Evolutionary conservation across 2,329 filamentous ascomycete species (phyloP), one percentile per base, ranked within the genome.

Genomic region (Canariomyces notabilis): DNA sequence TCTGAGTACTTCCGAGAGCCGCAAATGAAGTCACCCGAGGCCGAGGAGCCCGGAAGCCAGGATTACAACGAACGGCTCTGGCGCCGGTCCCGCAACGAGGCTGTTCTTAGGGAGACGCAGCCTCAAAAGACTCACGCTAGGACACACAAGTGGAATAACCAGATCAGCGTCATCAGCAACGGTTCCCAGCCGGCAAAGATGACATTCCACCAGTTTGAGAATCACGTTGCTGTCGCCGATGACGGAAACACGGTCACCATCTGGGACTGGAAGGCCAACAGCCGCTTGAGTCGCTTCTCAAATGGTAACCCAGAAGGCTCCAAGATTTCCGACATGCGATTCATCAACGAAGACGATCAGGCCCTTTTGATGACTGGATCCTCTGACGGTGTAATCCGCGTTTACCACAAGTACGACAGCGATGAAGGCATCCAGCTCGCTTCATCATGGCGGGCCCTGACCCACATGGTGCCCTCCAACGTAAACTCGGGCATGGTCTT

Each of bases 331-430:
- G 90, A 97, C 64, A 83, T 96, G 63, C 87, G 89, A 46, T 96
- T 97, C 66, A 95, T 98, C 71, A 98, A 98, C 57, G 93, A 98
- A 66, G 93, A 98, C 59, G 93, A 98, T 62, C 89, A 94, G 61
- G 93, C 91, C 2, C 80, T 97, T 53, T 70, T 98, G 46, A 89
- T 98, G 79, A 95, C 89, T 1, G 93, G 93, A 2, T 95, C 90
- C 6, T 95, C 89, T 1, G 93, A 98, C 60, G 93, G 93, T 42
- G 88, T 97, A 15, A 80, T 98, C 54, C 87, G 94, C 53, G 83
- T 97, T 23, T 98, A 94, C 69, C 82, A 89, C 54, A 86, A 93
- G 62, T 98, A 98, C 64, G 89, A 96, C 57, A 82, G 80, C 18
- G 76, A 83, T 37, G 76, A 77, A 52, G 76, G 82, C 42, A 83